phyloP scores from a whole-genome alignment of 176 grass and related monocot genomes.

The Carex scoparia region DNA sequence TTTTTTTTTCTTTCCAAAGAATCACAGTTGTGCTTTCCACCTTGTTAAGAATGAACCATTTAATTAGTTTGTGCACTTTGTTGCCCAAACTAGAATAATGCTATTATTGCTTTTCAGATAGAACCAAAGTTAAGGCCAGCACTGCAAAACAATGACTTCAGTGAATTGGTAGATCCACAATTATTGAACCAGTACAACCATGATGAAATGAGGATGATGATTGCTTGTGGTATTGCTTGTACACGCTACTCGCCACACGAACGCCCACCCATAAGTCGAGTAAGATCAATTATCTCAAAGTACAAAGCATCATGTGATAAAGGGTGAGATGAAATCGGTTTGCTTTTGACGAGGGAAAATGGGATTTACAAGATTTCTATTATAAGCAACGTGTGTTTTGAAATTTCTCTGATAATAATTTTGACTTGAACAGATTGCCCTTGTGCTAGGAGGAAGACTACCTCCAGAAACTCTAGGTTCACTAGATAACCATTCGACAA shows the following conservation, averaged over 20 bases:
- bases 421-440: slow-evolving; percentile 7
- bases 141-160: background rate
- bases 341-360: background rate
- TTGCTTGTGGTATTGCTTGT: background rate
- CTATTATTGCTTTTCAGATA: background rate
- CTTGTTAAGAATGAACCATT: background rate
- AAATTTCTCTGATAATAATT: background rate
- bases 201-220: slow-evolving; percentile 6
- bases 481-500: background rate
- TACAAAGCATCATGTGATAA: background rate
- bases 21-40: background rate
- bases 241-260: background rate
- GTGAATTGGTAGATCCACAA: background rate
- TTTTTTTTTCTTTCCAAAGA: background rate
- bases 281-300: slow-evolving; percentile 6
- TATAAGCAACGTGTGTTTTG: background rate
- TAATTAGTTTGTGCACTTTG: background rate
- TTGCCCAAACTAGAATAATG: background rate
- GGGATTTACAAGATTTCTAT: background rate
- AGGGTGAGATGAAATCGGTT: background rate
- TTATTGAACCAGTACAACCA: background rate
- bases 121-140: background rate
- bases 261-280: background rate
- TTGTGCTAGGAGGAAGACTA: slow-evolving; percentile 7
- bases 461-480: slow-evolving; percentile 1